Evolutionary conservation across 2,329 filamentous ascomycete species (phyloP).

Genomic region (Trichophaea hybrida): DNA sequence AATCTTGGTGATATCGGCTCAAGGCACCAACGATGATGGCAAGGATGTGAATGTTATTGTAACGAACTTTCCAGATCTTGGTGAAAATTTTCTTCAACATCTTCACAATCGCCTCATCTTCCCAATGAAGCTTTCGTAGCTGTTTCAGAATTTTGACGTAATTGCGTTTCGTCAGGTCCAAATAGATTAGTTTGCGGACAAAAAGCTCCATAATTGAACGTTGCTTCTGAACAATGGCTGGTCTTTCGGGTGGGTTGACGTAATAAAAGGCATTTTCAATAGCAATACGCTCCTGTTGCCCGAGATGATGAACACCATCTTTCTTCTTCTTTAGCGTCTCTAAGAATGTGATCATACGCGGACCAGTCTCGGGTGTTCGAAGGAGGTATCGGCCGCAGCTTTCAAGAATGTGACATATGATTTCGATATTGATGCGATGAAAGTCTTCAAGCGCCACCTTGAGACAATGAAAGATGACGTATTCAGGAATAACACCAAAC

Average conservation of each 20-base stretch:
- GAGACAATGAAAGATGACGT: conserved; percentile 96
- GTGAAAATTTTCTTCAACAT: conserved; percentile 84
- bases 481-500: conserved; percentile 93
- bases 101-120: conserved; percentile 70
- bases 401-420: conserved; percentile 88
- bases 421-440: conserved; percentile 97
- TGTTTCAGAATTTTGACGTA: conserved; percentile 90
- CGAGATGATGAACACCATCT: conserved; percentile 71
- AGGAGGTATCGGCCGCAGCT: conserved; percentile 92
- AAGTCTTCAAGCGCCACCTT: conserved; percentile 97
- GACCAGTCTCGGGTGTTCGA: conserved; percentile 80
- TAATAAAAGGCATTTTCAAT: conserved; percentile 98
- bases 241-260: conserved; percentile 84
- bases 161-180: conserved; percentile 86
- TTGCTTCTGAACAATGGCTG: conserved; percentile 93
- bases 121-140: conserved; percentile 91
- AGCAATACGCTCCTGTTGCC: conserved; percentile 91
- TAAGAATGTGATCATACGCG: conserved; percentile 83
- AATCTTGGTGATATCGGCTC: conserved; percentile 81
- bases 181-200: conserved; percentile 79
- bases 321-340: conserved; percentile 96
- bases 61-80: conserved; percentile 94
- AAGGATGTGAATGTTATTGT: conserved; percentile 86
- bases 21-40: conserved; percentile 79
- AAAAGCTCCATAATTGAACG: conserved; percentile 85